A percentile compares a stretch with the other conserved stretches of the same genome.
phyloP scores from a whole-genome alignment of 306 rosid species.

The Fragaria vesca region DNA sequence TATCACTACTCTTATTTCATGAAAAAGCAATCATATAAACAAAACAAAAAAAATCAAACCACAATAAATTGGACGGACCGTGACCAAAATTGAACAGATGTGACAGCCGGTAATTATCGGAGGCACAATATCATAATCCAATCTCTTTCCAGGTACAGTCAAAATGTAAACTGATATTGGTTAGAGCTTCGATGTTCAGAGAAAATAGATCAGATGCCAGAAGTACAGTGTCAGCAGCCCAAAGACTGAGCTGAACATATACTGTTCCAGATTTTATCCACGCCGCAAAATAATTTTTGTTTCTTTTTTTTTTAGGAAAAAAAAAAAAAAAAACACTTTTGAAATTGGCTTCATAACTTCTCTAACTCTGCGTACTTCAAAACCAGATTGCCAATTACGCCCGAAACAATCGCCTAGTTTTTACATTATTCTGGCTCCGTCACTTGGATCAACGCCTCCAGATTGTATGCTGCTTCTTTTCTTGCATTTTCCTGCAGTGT shows the following conservation, averaged over 20 bases:
- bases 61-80: not conserved
- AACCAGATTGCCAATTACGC: not conserved
- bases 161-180: not conserved
- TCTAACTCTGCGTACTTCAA: not conserved
- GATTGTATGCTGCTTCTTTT: conserved; percentile 61
- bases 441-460: conserved; percentile 54
- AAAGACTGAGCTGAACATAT: conserved; percentile 7
- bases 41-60: not conserved
- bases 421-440: conserved; percentile 19
- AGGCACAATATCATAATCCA: not conserved
- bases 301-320: not conserved
- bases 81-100: not conserved
- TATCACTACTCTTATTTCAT: not conserved
- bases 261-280: not conserved
- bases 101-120: not conserved
- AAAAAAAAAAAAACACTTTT: not conserved
- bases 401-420: conserved; percentile 14
- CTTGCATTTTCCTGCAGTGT: conserved; percentile 64
- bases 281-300: conserved; percentile 10
- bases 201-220: not conserved
- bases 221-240: not conserved
- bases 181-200: not conserved
- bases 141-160: not conserved
- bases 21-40: not conserved
- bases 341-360: conserved; percentile 5